phyloP scores from a whole-genome alignment of 371 early-diverging fungal species.

The Polyrhizophydium stewartii region DNA sequence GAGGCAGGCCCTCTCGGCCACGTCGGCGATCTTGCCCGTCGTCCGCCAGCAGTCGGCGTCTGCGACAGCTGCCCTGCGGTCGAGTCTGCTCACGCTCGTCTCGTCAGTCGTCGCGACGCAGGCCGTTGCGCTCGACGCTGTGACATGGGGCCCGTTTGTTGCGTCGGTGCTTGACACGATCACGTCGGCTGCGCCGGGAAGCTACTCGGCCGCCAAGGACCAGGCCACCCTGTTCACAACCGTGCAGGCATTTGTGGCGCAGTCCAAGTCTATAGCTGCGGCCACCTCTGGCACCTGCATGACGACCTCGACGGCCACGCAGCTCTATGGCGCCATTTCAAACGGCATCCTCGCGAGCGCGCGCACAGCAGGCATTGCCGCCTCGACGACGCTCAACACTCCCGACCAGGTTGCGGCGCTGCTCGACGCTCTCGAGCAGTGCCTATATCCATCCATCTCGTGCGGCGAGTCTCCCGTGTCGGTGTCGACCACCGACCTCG shows the following conservation, averaged over 20 bases:
- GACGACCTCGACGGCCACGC: background rate
- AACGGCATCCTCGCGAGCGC: background rate
- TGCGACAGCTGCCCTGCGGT: background rate
- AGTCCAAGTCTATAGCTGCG: background rate
- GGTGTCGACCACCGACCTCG: background rate
- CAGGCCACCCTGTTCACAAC: background rate
- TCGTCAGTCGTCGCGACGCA: background rate
- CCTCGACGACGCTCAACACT: background rate
- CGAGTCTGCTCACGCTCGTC: background rate
- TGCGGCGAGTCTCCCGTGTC: background rate
- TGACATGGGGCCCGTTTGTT: background rate
- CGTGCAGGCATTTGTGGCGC: background rate
- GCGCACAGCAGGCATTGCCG: background rate
- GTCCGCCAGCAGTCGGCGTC: background rate
- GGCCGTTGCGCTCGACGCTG: background rate
- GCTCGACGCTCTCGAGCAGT: background rate
- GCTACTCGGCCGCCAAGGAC: background rate
- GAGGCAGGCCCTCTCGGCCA: background rate
- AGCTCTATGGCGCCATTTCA: background rate
- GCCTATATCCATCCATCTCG: background rate
- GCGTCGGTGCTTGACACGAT: background rate
- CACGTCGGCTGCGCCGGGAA: background rate
- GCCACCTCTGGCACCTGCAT: background rate
- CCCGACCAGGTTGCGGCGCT: background rate
- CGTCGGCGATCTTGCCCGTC: background rate